Percentiles rank a stretch among this genome's conserved stretches.
phyloP scores from a whole-genome alignment of 1,284 basidiomycete genomes.

The Blastosporella zonata region DNA sequence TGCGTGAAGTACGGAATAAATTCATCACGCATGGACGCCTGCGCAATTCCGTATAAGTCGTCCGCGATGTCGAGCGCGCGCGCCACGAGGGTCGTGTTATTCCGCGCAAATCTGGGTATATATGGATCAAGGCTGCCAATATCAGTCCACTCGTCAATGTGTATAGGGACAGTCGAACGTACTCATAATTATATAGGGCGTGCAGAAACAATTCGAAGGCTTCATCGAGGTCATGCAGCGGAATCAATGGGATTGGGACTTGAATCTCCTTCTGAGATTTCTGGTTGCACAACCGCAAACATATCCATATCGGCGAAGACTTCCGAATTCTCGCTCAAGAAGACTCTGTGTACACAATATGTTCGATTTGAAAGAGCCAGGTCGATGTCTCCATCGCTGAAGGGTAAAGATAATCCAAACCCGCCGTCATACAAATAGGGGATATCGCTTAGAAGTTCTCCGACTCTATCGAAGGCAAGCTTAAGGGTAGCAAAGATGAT shows the following conservation, averaged over 20 bases:
- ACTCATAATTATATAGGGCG: constrained; percentile 10
- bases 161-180: neutral
- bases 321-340: constrained; percentile 7
- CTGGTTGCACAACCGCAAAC: constrained; percentile 6
- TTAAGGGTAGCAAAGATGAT: no score
- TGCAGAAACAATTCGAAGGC: constrained; percentile 13
- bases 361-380: neutral
- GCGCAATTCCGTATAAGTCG: constrained; percentile 12
- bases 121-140: constrained; percentile 7
- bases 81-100: constrained; percentile 10
- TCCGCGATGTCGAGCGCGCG: constrained; percentile 8
- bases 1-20: constrained; percentile 11
- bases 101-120: constrained; percentile 5
- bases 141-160: neutral
- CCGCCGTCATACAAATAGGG: no score
- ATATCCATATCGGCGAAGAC: constrained; percentile 16
- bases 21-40: constrained; percentile 2
- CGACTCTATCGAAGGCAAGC: no score
- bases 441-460: no score
- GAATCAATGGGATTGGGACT: neutral
- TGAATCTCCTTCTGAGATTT: constrained; percentile 2
- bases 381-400: constrained; percentile 10
- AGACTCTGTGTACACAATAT: constrained; percentile 10
- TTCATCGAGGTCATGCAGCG: constrained; percentile 10
- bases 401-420: neutral